Evolutionary conservation across 768 basidiomycete genomes (phyloP).

Genomic region (Leccinum olivaceopallidum): DNA sequence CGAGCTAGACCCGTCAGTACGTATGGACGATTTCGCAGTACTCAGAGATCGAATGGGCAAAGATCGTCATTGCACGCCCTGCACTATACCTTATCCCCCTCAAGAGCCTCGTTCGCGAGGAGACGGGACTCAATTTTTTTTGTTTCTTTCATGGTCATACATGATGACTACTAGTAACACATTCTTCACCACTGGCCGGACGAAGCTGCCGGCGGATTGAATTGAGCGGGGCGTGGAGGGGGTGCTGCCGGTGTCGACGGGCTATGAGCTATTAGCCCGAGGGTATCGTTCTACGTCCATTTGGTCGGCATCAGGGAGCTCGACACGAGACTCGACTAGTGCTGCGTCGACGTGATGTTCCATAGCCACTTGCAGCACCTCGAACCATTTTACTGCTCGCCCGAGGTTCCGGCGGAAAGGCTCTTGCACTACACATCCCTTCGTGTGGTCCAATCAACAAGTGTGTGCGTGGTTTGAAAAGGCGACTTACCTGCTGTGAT

Average conservation of each 20-base stretch:
- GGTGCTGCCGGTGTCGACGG: not conserved
- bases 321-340: not conserved
- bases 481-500: not conserved
- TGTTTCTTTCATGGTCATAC: no score
- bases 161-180: no score
- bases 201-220: no score
- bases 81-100: conserved; percentile 83
- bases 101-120: conserved; percentile 57
- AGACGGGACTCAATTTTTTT: conserved; percentile 36
- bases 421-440: not conserved
- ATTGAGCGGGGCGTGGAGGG: no score
- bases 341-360: not conserved
- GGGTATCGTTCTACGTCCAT: not conserved
- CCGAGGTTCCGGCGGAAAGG: not conserved
- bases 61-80: conserved; percentile 93
- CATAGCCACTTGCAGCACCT: not conserved
- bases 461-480: not conserved
- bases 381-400: not conserved
- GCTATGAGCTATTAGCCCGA: not conserved
- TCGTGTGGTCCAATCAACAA: not conserved
- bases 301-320: not conserved
- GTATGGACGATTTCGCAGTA: not conserved
- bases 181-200: not conserved
- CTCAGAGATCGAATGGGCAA: conserved; percentile 40
- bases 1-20: no score